phyloP scores from a whole-genome alignment of 2,329 filamentous ascomycete genomes.

The Fusarium lyarnte region DNA sequence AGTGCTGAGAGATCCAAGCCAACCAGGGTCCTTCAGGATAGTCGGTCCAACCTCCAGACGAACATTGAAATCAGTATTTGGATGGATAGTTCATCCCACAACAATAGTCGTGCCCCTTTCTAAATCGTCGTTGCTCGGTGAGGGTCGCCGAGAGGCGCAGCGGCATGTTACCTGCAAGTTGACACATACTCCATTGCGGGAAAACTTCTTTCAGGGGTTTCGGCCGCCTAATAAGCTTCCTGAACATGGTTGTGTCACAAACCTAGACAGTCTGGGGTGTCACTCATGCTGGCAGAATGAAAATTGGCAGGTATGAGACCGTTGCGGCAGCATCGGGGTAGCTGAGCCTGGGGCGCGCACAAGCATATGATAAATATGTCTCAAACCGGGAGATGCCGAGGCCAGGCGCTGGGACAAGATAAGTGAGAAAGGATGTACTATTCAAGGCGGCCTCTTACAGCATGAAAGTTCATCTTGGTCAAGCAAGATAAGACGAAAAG shows the following conservation, averaged over 20 bases:
- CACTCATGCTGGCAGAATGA: constrained; percentile 30
- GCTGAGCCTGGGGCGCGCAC: constrained; percentile 23
- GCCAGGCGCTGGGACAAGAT: constrained; percentile 12
- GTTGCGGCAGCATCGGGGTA: constrained; percentile 26
- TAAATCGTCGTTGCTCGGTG: constrained; percentile 20
- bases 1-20: constrained; percentile 21
- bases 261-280: constrained; percentile 27
- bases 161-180: constrained; percentile 36
- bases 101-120: constrained; percentile 32
- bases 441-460: constrained; percentile 15
- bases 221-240: constrained; percentile 29
- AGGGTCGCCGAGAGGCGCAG: constrained; percentile 38
- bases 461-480: constrained; percentile 18
- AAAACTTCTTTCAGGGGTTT: constrained; percentile 37
- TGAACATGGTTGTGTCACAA: constrained; percentile 36
- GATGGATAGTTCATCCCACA: constrained; percentile 24
- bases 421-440: constrained; percentile 8
- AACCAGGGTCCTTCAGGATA: constrained; percentile 27
- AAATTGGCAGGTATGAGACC: constrained; percentile 27
- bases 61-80: constrained; percentile 14
- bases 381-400: constrained; percentile 41
- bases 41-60: constrained; percentile 24
- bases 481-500: constrained; percentile 3
- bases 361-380: constrained; percentile 26
- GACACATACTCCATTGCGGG: constrained; percentile 35